Evolutionary conservation across 495 filamentous ascomycete genomes (phyloP), one percentile per base, ranked within the genome.

Genomic region (Viridothelium virens): DNA sequence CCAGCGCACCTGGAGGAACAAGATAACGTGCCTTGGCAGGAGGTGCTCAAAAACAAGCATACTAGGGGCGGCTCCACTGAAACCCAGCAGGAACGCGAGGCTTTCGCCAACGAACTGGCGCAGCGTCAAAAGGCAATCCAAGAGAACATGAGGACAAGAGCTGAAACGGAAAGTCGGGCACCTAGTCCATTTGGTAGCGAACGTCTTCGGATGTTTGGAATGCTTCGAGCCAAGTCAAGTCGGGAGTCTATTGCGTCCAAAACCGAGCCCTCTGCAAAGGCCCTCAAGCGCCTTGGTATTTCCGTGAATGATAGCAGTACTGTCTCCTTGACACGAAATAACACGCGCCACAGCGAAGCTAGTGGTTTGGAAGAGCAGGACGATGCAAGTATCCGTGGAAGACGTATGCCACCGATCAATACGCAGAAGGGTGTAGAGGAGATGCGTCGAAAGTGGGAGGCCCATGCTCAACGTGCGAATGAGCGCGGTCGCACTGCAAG

Each of bases 21-120:
- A 69, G 64, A 72, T 36, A 72, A 76, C 38, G 70, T 56, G 61
- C 67, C 62, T 37, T 78, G 75, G 74, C 76, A 72, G 74, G 75
- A 76, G 69, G 74, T 79, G 66, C n/a, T 78, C 69, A 69, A 69
- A 65, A 68, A 74, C 48, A 41, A 47, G 37, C 86, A 85, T 67
- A 74, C 74, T 46, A 81, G 84, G 64, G 81, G 78, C 38, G 82
- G 72, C 56, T 86, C 86, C 72, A 83, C 81, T 2, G 86, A 85
- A 65, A 86, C 85, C 1, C 81, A 86, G 65, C 80, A 79, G 41
- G 90, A 91, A 64, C 82, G 84, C 5, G 87, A 92, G 61, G 91
- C 90, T 63, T 92, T 96, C 70, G 86, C 86, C 31, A 86, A 82
- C 65, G 90, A 94, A 70, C 85, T 96, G 31, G 91, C 90, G 0